Conservation (phyloP, 495 filamentous ascomycete species). For the Aspergillus ellipticus region DNA sequence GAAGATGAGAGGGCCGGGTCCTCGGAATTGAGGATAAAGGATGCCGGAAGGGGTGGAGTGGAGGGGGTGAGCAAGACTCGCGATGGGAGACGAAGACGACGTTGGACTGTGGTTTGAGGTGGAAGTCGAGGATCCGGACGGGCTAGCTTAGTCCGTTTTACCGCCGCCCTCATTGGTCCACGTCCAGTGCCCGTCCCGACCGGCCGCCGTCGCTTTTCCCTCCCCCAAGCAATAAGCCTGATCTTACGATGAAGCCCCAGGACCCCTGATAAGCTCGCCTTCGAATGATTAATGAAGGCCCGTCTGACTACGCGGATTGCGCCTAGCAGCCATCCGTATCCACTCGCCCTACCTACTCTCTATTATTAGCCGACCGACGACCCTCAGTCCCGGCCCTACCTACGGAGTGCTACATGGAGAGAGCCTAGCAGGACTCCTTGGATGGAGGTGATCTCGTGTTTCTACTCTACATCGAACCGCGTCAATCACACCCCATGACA, state of each 20-base stretch:
- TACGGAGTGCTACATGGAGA: not conserved
- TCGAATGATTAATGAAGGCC: too few species aligned
- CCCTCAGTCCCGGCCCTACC: too few species aligned
- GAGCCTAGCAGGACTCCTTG: not conserved
- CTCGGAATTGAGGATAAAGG: slow-evolving; percentile 18
- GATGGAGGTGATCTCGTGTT: slow-evolving; percentile 18
- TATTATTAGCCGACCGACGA: too few species aligned
- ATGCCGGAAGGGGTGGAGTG: slow-evolving; percentile 27
- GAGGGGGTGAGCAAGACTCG: slow-evolving; percentile 31
- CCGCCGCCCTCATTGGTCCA: slow-evolving; percentile 34
- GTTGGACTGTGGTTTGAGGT: slow-evolving; percentile 43
- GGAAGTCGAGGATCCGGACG: slow-evolving; percentile 44
- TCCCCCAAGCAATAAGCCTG: slow-evolving; percentile 9
- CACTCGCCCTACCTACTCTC: not conserved
- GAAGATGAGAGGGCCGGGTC: slow-evolving; percentile 21
- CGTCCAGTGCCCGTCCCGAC: slow-evolving; percentile 11
- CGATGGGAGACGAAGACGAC: slow-evolving; percentile 36
- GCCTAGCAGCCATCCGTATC: not conserved
- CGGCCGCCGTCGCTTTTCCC: slow-evolving; percentile 5
- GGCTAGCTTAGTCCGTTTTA: slow-evolving; percentile 37
- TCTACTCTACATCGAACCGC: slow-evolving; percentile 24
- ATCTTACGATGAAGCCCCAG: slow-evolving; percentile 19
- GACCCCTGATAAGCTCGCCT: not conserved
- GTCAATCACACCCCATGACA: slow-evolving; percentile 15
- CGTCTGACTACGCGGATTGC: not conserved